Evolutionary conservation across 306 rosid genomes (phyloP), one percentile per base, ranked within the genome.

Genomic region (Casuarina equisetifolia): DNA sequence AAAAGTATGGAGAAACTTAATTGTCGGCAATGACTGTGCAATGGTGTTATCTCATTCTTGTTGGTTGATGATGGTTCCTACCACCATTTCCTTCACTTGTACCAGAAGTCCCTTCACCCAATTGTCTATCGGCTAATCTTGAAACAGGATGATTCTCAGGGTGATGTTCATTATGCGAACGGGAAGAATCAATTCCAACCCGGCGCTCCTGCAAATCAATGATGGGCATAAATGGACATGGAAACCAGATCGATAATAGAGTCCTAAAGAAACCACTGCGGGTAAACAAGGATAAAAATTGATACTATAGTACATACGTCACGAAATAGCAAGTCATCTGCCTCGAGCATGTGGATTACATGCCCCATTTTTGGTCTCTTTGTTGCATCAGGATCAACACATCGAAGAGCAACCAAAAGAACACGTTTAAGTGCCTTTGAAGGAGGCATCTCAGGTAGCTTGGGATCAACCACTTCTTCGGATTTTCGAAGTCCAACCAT

Each of bases 291-390:
- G 13, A 9, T 6, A 9, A 74, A 70, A 36, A 57, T 70, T 1
- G 44, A 52, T 69, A 49, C 67, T 9, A 49, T 73, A 68, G 68
- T 55, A 69, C 91, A 74, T 81, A 96, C 97, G 78, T 95, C 96
- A 15, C 88, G 92, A 76, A 84, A 81, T 50, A 91, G 82, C 69
- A 88, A 81, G 86, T 92, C 97, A 70, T 96, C 99, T 32, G 97
- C 96, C 79, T 96, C 99, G 11, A 96, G 97, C 99, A 92, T 96
- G 90, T 96, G 99, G 75, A 96, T 91, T 61, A 92, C 91, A 82
- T 92, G 98, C 72, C 99, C 99, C 85, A 96, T 92, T 85, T 96
- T 96, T 40, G 98, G 99, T 79, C 99, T 88, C 78, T 96, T 96
- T 42, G 90, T 76, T 10, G 98, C 90, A 84, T 96, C 99, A 3